Evolutionary conservation across 768 basidiomycete species (phyloP).

Genomic region (Russula foetens): DNA sequence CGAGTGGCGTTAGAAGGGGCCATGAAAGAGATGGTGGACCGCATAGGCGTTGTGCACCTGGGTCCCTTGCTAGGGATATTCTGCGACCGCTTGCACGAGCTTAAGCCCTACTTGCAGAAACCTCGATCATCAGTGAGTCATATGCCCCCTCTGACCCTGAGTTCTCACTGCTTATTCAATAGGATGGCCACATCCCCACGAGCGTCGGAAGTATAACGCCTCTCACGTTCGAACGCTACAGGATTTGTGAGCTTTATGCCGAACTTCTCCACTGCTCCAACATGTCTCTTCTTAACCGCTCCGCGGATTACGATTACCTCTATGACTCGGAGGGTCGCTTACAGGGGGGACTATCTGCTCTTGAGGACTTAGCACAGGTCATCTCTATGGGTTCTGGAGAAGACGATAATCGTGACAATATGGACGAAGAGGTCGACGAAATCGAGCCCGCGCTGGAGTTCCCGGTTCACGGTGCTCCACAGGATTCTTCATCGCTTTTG

Average conservation of each 20-base stretch:
- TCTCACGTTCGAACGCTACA: constrained; percentile 89
- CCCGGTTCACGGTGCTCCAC: constrained; percentile 49
- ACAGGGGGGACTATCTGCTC: constrained; percentile 74
- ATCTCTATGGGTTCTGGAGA: constrained; percentile 57
- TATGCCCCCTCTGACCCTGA: neutral
- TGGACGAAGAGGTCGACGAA: constrained; percentile 53
- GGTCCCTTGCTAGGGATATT: constrained; percentile 72
- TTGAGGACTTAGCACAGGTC: constrained; percentile 83
- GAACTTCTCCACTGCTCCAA: constrained; percentile 97
- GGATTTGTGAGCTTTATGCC: constrained; percentile 94
- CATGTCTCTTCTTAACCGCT: constrained; percentile 91
- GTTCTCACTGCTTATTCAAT: constrained; percentile 13
- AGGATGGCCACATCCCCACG: constrained; percentile 64
- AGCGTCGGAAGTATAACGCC: constrained; percentile 70
- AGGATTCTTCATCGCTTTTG: constrained; percentile 39
- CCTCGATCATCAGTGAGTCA: constrained; percentile 72
- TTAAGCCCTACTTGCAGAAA: constrained; percentile 59
- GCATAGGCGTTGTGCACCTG: constrained; percentile 87
- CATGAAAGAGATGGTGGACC: constrained; percentile 74
- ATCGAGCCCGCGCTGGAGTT: constrained; percentile 59
- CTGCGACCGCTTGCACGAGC: constrained; percentile 54
- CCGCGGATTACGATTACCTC: constrained; percentile 53
- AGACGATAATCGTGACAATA: constrained; percentile 44
- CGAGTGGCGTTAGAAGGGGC: constrained; percentile 61
- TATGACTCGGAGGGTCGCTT: constrained; percentile 81